phyloP scores from a whole-genome alignment of 139 green algal species.

The Volvox africanus region DNA sequence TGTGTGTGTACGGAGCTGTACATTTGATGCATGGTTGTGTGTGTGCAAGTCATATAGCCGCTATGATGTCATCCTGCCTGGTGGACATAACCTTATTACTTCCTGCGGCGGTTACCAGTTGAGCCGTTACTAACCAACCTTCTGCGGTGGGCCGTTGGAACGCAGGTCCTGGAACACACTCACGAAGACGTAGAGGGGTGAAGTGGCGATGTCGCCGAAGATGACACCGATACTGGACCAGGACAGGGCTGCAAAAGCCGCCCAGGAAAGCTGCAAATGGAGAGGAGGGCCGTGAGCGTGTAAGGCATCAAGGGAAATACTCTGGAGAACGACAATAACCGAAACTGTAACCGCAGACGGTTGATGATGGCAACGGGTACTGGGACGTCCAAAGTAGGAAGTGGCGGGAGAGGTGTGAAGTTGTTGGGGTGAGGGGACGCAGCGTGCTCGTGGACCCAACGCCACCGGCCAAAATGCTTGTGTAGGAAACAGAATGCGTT shows the following conservation, averaged over 20 bases:
- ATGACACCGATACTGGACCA: slow-evolving; percentile 36
- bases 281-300: background rate
- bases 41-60: background rate
- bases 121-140: background rate
- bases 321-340: background rate
- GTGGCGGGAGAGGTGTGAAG: no score
- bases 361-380: no score
- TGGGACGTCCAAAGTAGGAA: no score
- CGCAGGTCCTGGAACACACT: slow-evolving; percentile 55
- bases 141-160: background rate
- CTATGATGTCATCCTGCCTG: background rate
- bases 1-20: background rate
- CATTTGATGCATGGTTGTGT: background rate
- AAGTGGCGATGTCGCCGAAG: slow-evolving; percentile 76
- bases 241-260: background rate
- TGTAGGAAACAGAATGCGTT: no score
- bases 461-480: no score
- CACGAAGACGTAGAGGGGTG: slow-evolving; percentile 72
- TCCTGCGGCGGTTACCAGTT: background rate
- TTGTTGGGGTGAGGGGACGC: no score
- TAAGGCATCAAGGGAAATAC: background rate
- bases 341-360: no score
- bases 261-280: background rate
- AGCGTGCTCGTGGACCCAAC: no score
- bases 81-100: background rate